Evolutionary conservation across 805 yeast genomes (phyloP).

Genomic region (Metschnikowia picachoensis): DNA sequence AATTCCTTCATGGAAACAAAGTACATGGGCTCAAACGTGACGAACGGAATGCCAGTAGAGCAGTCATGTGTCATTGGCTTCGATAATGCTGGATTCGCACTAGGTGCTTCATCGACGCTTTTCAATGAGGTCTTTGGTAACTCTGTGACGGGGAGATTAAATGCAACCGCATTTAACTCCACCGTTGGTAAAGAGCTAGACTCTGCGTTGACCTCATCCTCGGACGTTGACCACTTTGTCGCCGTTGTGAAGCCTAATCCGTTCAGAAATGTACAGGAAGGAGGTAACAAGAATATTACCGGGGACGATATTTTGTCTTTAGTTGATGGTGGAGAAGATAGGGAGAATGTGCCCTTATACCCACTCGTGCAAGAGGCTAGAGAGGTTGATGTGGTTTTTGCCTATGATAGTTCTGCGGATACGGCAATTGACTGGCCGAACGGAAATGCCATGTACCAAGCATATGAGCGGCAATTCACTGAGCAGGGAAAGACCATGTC

Average conservation of each 20-base stretch:
- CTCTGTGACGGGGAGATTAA: conserved; percentile 14
- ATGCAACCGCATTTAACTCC: conserved; percentile 22
- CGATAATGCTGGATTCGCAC: conserved; percentile 56
- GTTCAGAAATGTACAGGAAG: conserved; percentile 24
- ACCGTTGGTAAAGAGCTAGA: background rate
- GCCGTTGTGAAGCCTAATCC: conserved; percentile 54
- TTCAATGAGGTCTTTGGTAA: conserved; percentile 36
- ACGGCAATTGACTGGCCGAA: conserved; percentile 47
- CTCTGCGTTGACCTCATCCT: background rate
- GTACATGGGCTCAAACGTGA: conserved; percentile 48
- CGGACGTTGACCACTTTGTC: conserved; percentile 50
- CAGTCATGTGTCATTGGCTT: conserved; percentile 45
- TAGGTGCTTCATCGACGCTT: conserved; percentile 60
- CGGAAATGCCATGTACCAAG: conserved; percentile 45
- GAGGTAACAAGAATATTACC: conserved; percentile 10
- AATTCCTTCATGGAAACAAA: conserved; percentile 45
- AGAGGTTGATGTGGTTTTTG: conserved; percentile 35
- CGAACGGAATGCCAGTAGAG: conserved; percentile 39
- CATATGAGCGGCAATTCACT: conserved; percentile 26
- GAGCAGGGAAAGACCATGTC: conserved; percentile 20
- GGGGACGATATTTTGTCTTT: conserved; percentile 20
- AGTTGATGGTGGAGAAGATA: conserved; percentile 48
- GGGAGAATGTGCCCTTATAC: conserved; percentile 44
- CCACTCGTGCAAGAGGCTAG: conserved; percentile 36
- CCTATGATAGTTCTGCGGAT: conserved; percentile 50